Base-by-base conservation (phyloP, 2,329 filamentous ascomycete genomes). In the Peltaster fructicola region DNA sequence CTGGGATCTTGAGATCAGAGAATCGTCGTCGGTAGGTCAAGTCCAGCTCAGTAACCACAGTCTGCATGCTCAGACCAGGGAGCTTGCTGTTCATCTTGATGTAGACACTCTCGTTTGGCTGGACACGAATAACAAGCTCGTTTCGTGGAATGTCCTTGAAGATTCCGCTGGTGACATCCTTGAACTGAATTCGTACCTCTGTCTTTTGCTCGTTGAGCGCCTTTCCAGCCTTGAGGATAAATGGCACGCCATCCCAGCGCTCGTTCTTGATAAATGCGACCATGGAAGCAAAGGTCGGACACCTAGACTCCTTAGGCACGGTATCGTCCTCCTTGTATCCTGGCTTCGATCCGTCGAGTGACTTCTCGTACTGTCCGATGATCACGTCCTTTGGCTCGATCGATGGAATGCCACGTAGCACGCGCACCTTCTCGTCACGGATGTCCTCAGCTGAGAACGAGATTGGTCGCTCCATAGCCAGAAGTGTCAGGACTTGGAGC, bases 11-110 rank as follows among this genome's bases (percentile, higher is more conserved):
- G 30, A 98, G 70, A 56, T 98, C 88, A 10, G 88, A 95, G 72
- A 98, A 98, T 41, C 90, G 78, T 54, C 88, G 75, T 51, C 90
- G 73, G 65, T 98, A 98, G 36, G 90, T 98, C 40, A 98, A 70
- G 50, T 98, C 88, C 32, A 98, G 77, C 62, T 98, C 88, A 32
- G 88, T 98, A 42, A 93, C 80, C 18, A 95, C 88, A 8, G 88
- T 98, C 65, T 98, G 88, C 84, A 95, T 98, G 63, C 82, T 95
- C 45, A 98, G 65, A 44, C 88, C 88, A 11, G 88, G 90, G 31
- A 98, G 66, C 67, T 98, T 98, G 15, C 85, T 95, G 74, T 98
- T 98, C 88, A 98, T 98, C 73, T 98, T 98, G 57, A 95, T 91
- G 62, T 98, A 98, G 40, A 98, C 84, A 51, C 80, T 91, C 67